These are phyloP conservation scores for Abrus pulchellus DNA, from an alignment of 306 rosid species.

Conservation along the genomic window DNA sequence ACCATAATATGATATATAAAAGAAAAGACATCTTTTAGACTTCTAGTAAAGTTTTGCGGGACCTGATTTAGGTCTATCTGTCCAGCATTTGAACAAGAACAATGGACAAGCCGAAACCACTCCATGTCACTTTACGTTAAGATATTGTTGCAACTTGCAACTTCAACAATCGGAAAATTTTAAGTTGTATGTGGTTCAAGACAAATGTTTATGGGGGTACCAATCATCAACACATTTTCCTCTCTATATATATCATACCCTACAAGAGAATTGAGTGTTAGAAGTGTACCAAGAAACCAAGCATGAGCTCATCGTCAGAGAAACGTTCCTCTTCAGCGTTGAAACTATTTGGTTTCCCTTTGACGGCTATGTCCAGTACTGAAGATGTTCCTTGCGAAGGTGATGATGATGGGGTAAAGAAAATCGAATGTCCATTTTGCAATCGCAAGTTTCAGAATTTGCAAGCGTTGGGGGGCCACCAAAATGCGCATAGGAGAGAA, in stretches of 20 bases:
- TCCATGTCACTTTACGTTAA: background rate
- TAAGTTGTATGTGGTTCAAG: background rate
- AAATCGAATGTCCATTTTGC: conserved; percentile 8
- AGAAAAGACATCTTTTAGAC: background rate
- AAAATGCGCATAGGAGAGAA: conserved; percentile 34
- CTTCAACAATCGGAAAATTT: background rate
- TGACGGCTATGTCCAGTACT: background rate
- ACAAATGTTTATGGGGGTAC: background rate
- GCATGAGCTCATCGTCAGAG: conserved; percentile 19
- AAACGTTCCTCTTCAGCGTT: background rate
- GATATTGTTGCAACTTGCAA: conserved; percentile 19
- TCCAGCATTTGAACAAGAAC: conserved; percentile 7
- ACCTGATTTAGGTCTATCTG: background rate
- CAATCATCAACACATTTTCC: background rate
- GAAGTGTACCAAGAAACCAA: too few relatives aligned
- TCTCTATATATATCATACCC: background rate
- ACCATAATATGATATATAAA: background rate
- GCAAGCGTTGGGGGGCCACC: conserved; percentile 40
- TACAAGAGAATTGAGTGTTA: background rate
- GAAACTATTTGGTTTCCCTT: conserved; percentile 21
- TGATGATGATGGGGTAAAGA: background rate
- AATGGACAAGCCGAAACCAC: conserved; percentile 9
- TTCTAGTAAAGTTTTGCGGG: background rate
- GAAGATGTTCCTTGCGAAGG: background rate
- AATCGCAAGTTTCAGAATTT: background rate